phyloP scores from a whole-genome alignment of 352 stramenopile genomes.

The Bremia lactucae region DNA sequence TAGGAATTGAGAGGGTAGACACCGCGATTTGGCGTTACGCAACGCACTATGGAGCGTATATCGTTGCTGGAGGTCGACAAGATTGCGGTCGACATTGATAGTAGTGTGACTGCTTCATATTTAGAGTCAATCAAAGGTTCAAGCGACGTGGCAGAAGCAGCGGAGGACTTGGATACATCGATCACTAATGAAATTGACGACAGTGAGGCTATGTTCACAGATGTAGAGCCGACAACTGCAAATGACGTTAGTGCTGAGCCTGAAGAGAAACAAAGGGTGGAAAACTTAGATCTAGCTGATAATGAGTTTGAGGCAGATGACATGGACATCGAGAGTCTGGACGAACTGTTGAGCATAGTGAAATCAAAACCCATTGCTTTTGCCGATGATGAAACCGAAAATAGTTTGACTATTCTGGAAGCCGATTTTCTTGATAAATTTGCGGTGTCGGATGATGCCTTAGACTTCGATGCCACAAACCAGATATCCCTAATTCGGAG shows the following conservation, averaged over 20 bases:
- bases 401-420: conserved; percentile 2
- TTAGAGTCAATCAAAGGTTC: conserved; percentile 1
- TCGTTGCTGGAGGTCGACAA: conserved; percentile 1
- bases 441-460: conserved; percentile 7
- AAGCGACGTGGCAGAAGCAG: conserved; percentile 2
- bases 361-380: neutral
- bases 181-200: neutral
- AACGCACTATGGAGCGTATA: conserved; percentile 1
- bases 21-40: neutral
- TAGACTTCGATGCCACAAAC: neutral
- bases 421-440: neutral
- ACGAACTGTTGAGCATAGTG: conserved; percentile 9
- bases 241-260: neutral
- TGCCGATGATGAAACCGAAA: neutral
- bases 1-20: too few species aligned
- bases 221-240: too few species aligned
- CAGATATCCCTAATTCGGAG: neutral
- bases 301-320: neutral
- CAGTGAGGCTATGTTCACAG: too few species aligned
- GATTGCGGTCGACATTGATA: neutral
- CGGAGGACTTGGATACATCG: neutral
- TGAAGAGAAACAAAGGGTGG: conserved; percentile 5
- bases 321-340: neutral
- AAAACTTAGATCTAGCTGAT: too few species aligned
- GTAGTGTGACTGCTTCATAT: neutral